Percentiles rank a stretch among this genome's conserved stretches.
Conservation (phyloP, 2,329 filamentous ascomycete species). For the Arthrobotrys entomopaga region DNA sequence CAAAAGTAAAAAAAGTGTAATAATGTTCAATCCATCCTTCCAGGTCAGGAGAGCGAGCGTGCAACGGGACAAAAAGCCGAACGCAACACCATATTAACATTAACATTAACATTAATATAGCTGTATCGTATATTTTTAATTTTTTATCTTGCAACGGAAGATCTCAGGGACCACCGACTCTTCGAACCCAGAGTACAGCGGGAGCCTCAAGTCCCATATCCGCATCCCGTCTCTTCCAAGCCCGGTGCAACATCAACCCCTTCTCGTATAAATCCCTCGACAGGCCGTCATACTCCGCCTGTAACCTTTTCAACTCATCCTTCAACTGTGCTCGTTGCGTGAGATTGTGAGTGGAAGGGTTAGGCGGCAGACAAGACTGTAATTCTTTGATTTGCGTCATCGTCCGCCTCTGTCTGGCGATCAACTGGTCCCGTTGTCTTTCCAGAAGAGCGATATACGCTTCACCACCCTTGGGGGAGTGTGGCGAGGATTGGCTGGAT, state of each 20-base stretch:
- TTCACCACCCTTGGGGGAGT: constrained; percentile 55
- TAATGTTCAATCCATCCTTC: not conserved
- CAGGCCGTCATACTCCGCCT: constrained; percentile 57
- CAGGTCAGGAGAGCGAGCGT: no score
- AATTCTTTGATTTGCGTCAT: constrained; percentile 56
- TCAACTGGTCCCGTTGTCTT: constrained; percentile 56
- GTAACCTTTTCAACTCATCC: constrained; percentile 53
- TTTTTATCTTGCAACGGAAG: no score
- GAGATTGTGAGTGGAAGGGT: constrained; percentile 57
- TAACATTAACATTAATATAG: no score
- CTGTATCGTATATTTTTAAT: not conserved
- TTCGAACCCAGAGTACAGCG: constrained; percentile 58
- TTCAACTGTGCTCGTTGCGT: constrained; percentile 55
- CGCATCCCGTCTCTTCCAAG: constrained; percentile 58
- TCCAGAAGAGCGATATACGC: constrained; percentile 58
- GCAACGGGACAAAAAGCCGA: no score
- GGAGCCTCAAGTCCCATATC: constrained; percentile 57
- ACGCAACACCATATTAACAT: no score
- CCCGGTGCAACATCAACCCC: constrained; percentile 58
- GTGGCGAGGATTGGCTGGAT: constrained; percentile 42
- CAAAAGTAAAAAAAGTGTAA: not conserved
- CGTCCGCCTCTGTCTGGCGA: constrained; percentile 37
- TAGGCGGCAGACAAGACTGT: constrained; percentile 57
- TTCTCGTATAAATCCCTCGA: constrained; percentile 58
- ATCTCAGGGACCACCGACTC: constrained; percentile 44